Base-by-base conservation (phyloP, 768 basidiomycete species). In the Psilocybe cyanescens region DNA sequence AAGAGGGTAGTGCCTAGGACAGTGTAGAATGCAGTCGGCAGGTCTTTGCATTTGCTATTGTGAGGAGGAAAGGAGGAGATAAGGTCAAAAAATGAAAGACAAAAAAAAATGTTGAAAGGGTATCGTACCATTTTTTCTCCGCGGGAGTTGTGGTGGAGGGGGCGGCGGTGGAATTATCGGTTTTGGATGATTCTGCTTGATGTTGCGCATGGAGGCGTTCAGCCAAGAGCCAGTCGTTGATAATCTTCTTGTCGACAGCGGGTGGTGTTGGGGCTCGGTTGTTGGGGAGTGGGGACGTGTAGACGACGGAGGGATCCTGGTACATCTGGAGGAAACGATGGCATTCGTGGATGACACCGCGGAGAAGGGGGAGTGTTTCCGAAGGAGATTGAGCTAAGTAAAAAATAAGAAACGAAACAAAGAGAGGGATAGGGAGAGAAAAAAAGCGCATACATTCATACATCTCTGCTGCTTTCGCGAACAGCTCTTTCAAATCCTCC, bases 271-370 rank as follows among this genome's bases (percentile, higher is more conserved):
- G 12, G 28, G 29, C n/a, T 37, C 14, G 31, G 31, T 48, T 24
- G 8, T 39, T 16, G 29, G 31, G 12, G 31, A 33, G 49, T 19
- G 70, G 65, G 3, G 57, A 55, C 4, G 74, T 57, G 64, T 82
- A 86, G 19, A 88, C 69, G 16, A 79, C 72, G 19, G 84, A 85
- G 0, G 86, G 88, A 64, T 90, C 87, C 11, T 81, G 76, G 67
- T 84, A 83, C 30, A 73, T 72, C 30, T 78, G 64, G 57, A 87
- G 76, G 64, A 88, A 86, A n/a, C 85, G 81, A 71, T 87, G 84
- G 70, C 86, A 89, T 70, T 88, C 87, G 65, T 89, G 86, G 4
- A 90, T 81, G 53, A 89, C 84, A 4, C 82, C 87, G 31, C 88
- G 81, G 47, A 90, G 72, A 8, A 87, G 76, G 1, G 84, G 79